Base-by-base conservation (phyloP, 129 eudicot species). In the Scalesia atractyloides region DNA sequence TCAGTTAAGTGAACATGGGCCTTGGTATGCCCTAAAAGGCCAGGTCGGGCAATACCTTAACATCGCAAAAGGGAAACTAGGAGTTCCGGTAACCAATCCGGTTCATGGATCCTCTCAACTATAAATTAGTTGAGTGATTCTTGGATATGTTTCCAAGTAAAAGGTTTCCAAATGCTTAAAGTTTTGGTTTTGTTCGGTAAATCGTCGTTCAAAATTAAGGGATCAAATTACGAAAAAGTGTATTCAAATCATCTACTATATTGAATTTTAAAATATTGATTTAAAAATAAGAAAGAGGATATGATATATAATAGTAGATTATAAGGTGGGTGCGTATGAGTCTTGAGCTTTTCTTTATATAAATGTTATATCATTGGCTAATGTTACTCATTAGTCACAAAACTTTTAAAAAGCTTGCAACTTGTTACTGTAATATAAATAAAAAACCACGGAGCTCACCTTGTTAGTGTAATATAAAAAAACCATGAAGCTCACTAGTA, bases 241-340 rank as follows among this genome's bases (percentile, higher is more conserved):
- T 39, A 9, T 39, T 39, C 15, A 54, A 54, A 19, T 54, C 7
- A 54, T 56, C 34, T 19, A 11, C 19, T 0, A 18, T 5, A 9
- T 18, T 18, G 30, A 26, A 26, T 56, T 56, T 54, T 10, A 20
- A 24, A 14, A 8, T 41, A 41, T 41, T 41, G 46, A 41, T 37
- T 3, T 37, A 24, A 24, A 24, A 22, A 24, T 7, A 1, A 1
- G 19, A 20, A 56, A 19, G 13, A 56, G 8, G 17, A 18, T 17
- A 17, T 19, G 2, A 22, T 0, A 58, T 58, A 58, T 22, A 10
- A 57, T 59, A 57, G 7, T 17, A 57, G 63, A 57, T 57, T 57
- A 12, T 24, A 59, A 26, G 64, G 64, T 59, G 64, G 41, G 41
- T 59, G 64, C 41, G 41, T 59, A 58, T 12, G 64, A 56, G 64